These are phyloP conservation scores for Schrenkiella parvula DNA, from an alignment of 345 rosid species.

Conservation along the genomic window DNA sequence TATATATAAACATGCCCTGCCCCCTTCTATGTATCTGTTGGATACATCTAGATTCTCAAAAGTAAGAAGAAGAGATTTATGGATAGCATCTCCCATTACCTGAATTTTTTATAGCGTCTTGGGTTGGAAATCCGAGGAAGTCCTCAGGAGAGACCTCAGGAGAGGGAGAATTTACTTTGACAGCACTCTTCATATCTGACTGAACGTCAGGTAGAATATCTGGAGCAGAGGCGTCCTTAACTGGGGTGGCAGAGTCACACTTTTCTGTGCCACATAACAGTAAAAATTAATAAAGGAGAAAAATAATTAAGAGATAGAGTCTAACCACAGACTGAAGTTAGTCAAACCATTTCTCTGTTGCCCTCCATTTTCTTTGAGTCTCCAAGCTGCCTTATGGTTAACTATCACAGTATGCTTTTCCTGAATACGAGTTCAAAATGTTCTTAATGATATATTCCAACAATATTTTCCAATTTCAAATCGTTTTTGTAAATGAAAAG, in stretches of 20 bases:
- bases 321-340: conserved; percentile 24
- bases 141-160: conserved; percentile 61
- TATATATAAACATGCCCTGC: neutral
- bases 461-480: neutral
- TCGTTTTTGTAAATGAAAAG: neutral
- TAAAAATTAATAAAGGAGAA: conserved; percentile 9
- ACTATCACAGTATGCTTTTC: conserved; percentile 42
- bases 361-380: conserved; percentile 41
- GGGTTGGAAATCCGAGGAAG: conserved; percentile 69
- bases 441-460: conserved; percentile 23
- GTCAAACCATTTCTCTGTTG: conserved; percentile 45
- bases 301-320: neutral
- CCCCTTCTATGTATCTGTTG: neutral
- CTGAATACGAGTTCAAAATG: conserved; percentile 36
- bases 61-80: neutral
- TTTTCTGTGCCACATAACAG: conserved; percentile 41
- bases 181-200: conserved; percentile 35
- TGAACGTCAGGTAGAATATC: conserved; percentile 32
- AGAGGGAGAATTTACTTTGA: conserved; percentile 39
- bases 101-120: conserved; percentile 50
- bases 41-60: neutral
- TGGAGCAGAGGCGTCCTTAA: conserved; percentile 36
- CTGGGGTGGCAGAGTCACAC: conserved; percentile 34
- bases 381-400: conserved; percentile 41
- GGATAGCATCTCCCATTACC: conserved; percentile 40